Evolutionary conservation across 257 asterid species (phyloP).

Genomic region (Lithospermum erythrorhizon): DNA sequence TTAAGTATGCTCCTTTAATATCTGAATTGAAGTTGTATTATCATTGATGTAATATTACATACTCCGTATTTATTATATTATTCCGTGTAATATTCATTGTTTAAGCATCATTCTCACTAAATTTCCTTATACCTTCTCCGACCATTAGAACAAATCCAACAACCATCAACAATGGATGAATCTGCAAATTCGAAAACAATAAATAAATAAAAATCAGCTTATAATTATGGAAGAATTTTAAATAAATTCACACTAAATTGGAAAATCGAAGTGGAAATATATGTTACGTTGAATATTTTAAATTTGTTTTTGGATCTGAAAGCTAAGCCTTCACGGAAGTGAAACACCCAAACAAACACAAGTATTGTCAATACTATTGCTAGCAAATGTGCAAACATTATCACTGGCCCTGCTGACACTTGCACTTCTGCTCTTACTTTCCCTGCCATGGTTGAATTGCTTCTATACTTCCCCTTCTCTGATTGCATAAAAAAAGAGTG

Average conservation of each 20-base stretch:
- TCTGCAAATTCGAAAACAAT: slow-evolving; percentile 19
- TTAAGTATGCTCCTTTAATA: no score
- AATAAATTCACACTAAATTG: not conserved
- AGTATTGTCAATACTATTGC: slow-evolving; percentile 25
- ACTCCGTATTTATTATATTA: no score
- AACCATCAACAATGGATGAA: slow-evolving; percentile 58
- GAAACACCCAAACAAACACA: slow-evolving; percentile 48
- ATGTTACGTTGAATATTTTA: slow-evolving; percentile 47
- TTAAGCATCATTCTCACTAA: no score
- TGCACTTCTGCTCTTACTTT: slow-evolving; percentile 23
- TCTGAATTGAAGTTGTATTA: no score
- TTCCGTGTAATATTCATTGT: no score
- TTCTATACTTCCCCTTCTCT: not conserved
- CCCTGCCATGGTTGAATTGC: slow-evolving; percentile 17
- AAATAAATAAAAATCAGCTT: not conserved
- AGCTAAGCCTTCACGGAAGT: slow-evolving; percentile 48
- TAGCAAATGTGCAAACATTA: slow-evolving; percentile 38
- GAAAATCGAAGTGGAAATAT: not conserved
- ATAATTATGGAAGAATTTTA: no score
- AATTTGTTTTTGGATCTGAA: slow-evolving; percentile 25
- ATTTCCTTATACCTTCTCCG: slow-evolving; percentile 42
- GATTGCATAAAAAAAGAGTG: not conserved
- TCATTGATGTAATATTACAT: no score
- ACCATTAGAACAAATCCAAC: slow-evolving; percentile 38
- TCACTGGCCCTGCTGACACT: slow-evolving; percentile 18